Conservation (phyloP, 1,284 basidiomycete genomes). For the Hymenochaete sp. region DNA sequence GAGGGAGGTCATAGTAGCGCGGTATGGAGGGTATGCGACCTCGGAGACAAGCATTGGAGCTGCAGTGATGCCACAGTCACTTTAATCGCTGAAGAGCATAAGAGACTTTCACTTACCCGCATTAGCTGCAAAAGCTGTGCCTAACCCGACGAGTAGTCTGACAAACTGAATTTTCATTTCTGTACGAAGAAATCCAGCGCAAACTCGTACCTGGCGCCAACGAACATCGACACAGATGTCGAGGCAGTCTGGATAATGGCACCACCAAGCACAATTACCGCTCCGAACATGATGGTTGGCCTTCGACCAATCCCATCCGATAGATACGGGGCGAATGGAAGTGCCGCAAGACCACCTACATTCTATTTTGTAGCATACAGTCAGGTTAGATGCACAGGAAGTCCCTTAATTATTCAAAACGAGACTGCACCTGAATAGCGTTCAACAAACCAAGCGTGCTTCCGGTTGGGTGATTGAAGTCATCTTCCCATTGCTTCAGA, state of each 20-base stretch:
- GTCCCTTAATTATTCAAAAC: not conserved
- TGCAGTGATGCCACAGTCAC: conserved; percentile 38
- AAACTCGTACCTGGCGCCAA: conserved; percentile 51
- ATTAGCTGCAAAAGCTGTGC: conserved; percentile 62
- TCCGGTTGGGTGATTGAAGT: conserved; percentile 28
- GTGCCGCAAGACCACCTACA: conserved; percentile 54
- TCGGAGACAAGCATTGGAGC: conserved; percentile 60
- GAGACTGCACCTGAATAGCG: conserved; percentile 31
- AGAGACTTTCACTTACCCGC: conserved; percentile 54
- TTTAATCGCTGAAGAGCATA: conserved; percentile 47
- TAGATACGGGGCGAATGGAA: conserved; percentile 61
- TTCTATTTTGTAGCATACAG: not conserved
- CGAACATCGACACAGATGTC: conserved; percentile 71
- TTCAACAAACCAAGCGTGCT: conserved; percentile 25
- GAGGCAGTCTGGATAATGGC: conserved; percentile 65
- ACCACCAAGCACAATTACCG: conserved; percentile 52
- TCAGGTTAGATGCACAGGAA: not conserved
- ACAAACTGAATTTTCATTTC: conserved; percentile 1
- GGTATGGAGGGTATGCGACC: conserved; percentile 67
- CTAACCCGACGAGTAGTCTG: conserved; percentile 58
- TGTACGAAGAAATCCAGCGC: not conserved
- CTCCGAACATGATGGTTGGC: conserved; percentile 50
- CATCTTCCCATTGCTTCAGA: conserved; percentile 24
- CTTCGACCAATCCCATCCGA: conserved; percentile 62
- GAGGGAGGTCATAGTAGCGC: conserved; percentile 58